Evolutionary conservation across 768 basidiomycete genomes (phyloP).

Genomic region (Mycena alexandri): DNA sequence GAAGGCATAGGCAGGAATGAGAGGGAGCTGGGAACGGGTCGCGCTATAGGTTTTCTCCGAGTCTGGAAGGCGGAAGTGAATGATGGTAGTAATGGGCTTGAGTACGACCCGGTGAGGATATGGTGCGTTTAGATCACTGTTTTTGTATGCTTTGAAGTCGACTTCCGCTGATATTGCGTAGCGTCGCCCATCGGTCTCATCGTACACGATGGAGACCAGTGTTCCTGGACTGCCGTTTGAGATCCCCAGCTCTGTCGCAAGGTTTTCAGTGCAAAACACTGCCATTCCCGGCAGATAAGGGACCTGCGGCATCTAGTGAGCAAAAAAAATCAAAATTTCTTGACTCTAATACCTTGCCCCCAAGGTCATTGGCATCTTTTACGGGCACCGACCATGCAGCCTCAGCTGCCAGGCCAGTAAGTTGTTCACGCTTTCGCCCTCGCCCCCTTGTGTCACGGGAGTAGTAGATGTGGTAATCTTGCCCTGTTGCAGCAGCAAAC

Average conservation of each 20-base stretch:
- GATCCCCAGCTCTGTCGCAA: slow-evolving; percentile 28
- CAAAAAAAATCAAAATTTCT: too few species aligned
- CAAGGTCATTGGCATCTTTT: slow-evolving; percentile 27
- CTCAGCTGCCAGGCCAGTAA: slow-evolving; percentile 25
- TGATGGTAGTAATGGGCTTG: neutral
- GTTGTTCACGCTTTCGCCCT: slow-evolving; percentile 2
- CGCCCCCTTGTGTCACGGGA: slow-evolving; percentile 21
- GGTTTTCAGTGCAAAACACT: slow-evolving; percentile 28
- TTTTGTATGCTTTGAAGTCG: slow-evolving; percentile 6
- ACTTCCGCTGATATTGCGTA: too few species aligned
- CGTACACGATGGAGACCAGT: too few species aligned
- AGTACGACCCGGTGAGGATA: slow-evolving; percentile 22
- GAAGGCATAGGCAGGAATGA: slow-evolving; percentile 30
- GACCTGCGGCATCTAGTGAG: too few species aligned
- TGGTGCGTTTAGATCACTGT: neutral
- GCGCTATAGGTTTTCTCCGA: slow-evolving; percentile 15
- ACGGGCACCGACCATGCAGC: slow-evolving; percentile 19
- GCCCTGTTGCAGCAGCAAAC: too few species aligned
- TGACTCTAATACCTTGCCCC: too few species aligned
- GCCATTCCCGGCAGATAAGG: slow-evolving; percentile 30
- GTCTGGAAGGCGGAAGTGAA: slow-evolving; percentile 18
- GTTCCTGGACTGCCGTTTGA: slow-evolving; percentile 28
- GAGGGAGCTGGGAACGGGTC: slow-evolving; percentile 23
- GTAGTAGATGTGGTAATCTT: too few species aligned
- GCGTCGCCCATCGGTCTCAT: too few species aligned